phyloP scores from a whole-genome alignment of 164 flowering plant species.

The Vitis rupestris region DNA sequence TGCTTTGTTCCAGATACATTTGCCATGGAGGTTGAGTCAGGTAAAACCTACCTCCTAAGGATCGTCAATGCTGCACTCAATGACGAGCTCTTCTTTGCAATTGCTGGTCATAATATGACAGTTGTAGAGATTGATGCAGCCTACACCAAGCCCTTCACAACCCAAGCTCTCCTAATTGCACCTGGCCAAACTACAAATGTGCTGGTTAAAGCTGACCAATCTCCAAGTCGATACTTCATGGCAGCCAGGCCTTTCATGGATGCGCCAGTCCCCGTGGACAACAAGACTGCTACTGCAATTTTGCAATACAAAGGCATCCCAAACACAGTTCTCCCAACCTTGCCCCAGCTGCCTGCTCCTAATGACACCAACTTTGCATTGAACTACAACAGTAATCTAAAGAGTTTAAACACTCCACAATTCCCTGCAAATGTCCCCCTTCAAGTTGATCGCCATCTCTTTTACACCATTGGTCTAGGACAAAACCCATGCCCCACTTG shows the following conservation, averaged over 20 bases:
- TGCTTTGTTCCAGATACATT: conserved; percentile 33
- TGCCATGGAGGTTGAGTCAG: conserved; percentile 46
- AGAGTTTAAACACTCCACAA: conserved; percentile 38
- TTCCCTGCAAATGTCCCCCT: conserved; percentile 51
- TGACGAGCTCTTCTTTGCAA: too few species aligned
- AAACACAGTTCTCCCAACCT: conserved; percentile 31
- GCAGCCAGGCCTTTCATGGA: conserved; percentile 45
- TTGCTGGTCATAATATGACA: too few species aligned
- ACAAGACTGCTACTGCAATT: conserved; percentile 52
- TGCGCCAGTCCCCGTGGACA: conserved; percentile 41
- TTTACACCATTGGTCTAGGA: conserved; percentile 50
- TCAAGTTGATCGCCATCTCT: conserved; percentile 40
- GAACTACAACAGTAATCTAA: conserved; percentile 32
- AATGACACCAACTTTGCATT: conserved; percentile 38
- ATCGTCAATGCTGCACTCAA: conserved; percentile 35
- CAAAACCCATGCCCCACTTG: conserved; percentile 38
- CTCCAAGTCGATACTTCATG: conserved; percentile 46
- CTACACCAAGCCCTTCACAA: conserved; percentile 49
- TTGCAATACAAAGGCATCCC: conserved; percentile 50
- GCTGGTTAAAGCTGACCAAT: conserved; percentile 31
- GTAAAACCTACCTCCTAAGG: conserved; percentile 50
- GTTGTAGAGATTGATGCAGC: conserved; percentile 65
- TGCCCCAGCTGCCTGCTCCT: conserved; percentile 37
- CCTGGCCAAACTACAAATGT: conserved; percentile 65
- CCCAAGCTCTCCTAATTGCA: conserved; percentile 39